phyloP scores from a whole-genome alignment of 2,329 filamentous ascomycete genomes.

The Nemania sp. region DNA sequence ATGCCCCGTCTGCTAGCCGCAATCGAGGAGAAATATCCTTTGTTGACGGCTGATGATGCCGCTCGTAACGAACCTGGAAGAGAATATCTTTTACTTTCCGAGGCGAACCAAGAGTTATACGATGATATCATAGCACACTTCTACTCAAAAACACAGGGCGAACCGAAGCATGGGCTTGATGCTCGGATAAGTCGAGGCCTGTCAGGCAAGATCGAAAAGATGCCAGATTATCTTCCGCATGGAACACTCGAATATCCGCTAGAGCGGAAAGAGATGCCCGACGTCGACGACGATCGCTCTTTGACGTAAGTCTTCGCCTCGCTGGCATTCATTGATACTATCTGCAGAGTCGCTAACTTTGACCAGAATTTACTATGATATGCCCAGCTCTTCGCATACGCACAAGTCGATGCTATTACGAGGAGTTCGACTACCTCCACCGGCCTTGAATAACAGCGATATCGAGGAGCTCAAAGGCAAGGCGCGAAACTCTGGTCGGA shows the following conservation, averaged over 20 bases:
- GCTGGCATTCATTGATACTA: not conserved
- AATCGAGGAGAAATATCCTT: slow-evolving; percentile 79
- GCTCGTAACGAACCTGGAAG: slow-evolving; percentile 78
- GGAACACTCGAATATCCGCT: slow-evolving; percentile 79
- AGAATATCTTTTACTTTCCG: slow-evolving; percentile 83
- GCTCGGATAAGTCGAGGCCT: slow-evolving; percentile 76
- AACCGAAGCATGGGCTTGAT: slow-evolving; percentile 70
- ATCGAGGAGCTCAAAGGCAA: slow-evolving; percentile 72
- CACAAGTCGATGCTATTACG: slow-evolving; percentile 96
- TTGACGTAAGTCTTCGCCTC: slow-evolving; percentile 66
- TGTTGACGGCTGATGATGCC: slow-evolving; percentile 75
- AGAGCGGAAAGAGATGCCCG: slow-evolving; percentile 69
- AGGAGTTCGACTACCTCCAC: slow-evolving; percentile 72
- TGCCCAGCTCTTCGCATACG: slow-evolving; percentile 70
- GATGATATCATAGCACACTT: slow-evolving; percentile 82
- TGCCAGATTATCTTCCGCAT: slow-evolving; percentile 82
- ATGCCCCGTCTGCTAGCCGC: slow-evolving; percentile 82
- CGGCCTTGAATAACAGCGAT: slow-evolving; percentile 75
- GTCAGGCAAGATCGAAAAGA: slow-evolving; percentile 78
- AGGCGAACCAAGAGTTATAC: slow-evolving; percentile 77
- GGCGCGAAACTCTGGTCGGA: slow-evolving; percentile 66
- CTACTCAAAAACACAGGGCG: slow-evolving; percentile 84
- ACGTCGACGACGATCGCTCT: slow-evolving; percentile 82
- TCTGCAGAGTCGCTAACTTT: slow-evolving; percentile 36
- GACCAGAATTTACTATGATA: slow-evolving; percentile 78